Evolutionary conservation across 371 early-diverging fungal species (phyloP).

Genomic region (Rhizopus arrhizus): DNA sequence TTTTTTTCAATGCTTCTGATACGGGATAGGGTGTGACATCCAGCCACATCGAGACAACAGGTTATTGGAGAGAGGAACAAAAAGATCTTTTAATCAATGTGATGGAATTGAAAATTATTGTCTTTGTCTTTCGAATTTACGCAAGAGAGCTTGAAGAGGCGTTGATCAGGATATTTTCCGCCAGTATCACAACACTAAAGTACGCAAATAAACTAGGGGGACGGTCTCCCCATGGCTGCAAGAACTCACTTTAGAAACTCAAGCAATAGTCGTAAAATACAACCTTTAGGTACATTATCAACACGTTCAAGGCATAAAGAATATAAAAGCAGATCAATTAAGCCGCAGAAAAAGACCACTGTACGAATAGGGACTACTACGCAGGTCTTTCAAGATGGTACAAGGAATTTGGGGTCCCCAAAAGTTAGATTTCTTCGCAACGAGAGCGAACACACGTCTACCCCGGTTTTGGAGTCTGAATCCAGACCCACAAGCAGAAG

Average conservation of each 20-base stretch:
- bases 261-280: slow-evolving; percentile 4
- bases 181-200: slow-evolving; percentile 9
- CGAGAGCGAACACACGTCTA: slow-evolving; percentile 15
- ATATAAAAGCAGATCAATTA: slow-evolving; percentile 5
- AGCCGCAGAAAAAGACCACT: slow-evolving; percentile 4
- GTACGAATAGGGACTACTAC: background rate
- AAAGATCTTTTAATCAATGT: slow-evolving; percentile 9
- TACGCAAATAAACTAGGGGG: slow-evolving; percentile 7
- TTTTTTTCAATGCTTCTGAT: background rate
- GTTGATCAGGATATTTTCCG: background rate
- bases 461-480: slow-evolving; percentile 20
- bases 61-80: slow-evolving; percentile 10
- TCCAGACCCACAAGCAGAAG: slow-evolving; percentile 27
- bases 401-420: background rate
- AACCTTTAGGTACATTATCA: background rate
- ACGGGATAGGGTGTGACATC: background rate
- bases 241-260: slow-evolving; percentile 2
- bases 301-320: slow-evolving; percentile 6
- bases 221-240: slow-evolving; percentile 4
- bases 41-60: background rate
- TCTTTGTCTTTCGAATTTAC: background rate
- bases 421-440: slow-evolving; percentile 33
- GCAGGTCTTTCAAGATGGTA: background rate
- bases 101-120: background rate
- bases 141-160: background rate